Evolutionary conservation across 805 yeast genomes (phyloP).

Genomic region (Wickerhamomyces canadensis): DNA sequence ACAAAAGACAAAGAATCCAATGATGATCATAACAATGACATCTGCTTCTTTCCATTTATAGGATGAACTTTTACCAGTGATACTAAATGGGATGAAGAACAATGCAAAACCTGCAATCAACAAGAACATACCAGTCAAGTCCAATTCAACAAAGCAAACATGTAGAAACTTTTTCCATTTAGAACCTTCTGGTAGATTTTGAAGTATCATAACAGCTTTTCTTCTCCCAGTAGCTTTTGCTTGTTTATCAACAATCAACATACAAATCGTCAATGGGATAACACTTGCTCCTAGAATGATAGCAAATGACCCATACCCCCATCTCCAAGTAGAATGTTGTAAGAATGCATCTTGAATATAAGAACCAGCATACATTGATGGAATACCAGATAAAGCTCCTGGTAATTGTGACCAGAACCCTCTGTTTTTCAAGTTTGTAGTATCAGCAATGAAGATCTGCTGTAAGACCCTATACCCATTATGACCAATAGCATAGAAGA

Average conservation of each 20-base stretch:
- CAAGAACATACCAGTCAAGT: constrained; percentile 20
- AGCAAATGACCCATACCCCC: constrained; percentile 44
- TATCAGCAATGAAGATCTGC: constrained; percentile 33
- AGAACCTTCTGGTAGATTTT: constrained; percentile 15
- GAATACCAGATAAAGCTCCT: constrained; percentile 26
- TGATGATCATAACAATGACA: constrained; percentile 22
- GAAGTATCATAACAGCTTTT: constrained; percentile 8
- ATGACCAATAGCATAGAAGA: constrained; percentile 32
- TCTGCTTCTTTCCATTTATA: constrained; percentile 21
- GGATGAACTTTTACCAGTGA: constrained; percentile 21
- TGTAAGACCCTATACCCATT: constrained; percentile 32
- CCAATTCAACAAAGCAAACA: constrained; percentile 17
- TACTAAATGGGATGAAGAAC: constrained; percentile 25
- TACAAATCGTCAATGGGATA: constrained; percentile 17
- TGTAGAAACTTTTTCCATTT: constrained; percentile 9
- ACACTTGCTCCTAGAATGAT: constrained; percentile 27
- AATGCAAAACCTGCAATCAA: constrained; percentile 19
- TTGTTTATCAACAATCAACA: constrained; percentile 21
- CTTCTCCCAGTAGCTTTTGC: constrained; percentile 11
- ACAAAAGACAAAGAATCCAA: constrained; percentile 19
- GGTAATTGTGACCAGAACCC: constrained; percentile 34
- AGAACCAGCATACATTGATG: constrained; percentile 25
- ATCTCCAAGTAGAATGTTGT: constrained; percentile 37
- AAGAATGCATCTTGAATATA: constrained; percentile 26
- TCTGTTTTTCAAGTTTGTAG: constrained; percentile 33